Percentiles rank a stretch among this genome's conserved stretches.
Conservation (phyloP, 2,329 filamentous ascomycete species). For the Penicillium sp. region DNA sequence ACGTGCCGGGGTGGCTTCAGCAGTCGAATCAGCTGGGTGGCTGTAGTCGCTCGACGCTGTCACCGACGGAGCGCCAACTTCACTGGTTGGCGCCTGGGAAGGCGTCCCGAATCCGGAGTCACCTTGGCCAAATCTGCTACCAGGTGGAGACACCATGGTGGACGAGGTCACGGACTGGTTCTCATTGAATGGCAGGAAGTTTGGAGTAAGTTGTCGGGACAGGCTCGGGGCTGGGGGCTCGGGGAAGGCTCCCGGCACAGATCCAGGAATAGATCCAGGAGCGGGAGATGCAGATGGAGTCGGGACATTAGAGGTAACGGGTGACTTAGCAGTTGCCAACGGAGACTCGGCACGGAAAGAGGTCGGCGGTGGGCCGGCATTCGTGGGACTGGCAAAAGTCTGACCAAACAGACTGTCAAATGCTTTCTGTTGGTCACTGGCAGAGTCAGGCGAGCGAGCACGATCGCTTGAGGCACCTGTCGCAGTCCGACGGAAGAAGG, state of each 20-base stretch:
- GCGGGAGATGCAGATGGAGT: conserved; percentile 66
- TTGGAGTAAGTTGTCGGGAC: conserved; percentile 75
- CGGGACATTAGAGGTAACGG: conserved; percentile 50
- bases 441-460: conserved; percentile 47
- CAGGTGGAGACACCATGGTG: conserved; percentile 72
- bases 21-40: conserved; percentile 11
- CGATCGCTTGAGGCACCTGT: conserved; percentile 48
- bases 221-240: conserved; percentile 64
- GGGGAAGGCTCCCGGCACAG: conserved; percentile 21
- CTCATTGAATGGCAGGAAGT: conserved; percentile 69
- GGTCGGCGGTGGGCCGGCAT: conserved; percentile 52
- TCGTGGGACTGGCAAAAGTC: conserved; percentile 54
- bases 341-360: conserved; percentile 61
- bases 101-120: conserved; percentile 47
- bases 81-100: conserved; percentile 37
- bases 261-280: conserved; percentile 32
- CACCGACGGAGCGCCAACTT: conserved; percentile 33
- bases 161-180: conserved; percentile 74
- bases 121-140: conserved; percentile 60
- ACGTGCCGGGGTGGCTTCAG: conserved; percentile 17
- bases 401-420: conserved; percentile 88
- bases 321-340: conserved; percentile 44
- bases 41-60: conserved; percentile 24
- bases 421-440: conserved; percentile 60
- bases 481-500: conserved; percentile 77